Conservation (phyloP, 352 stramenopile species). For the Phytophthora tubulina region DNA sequence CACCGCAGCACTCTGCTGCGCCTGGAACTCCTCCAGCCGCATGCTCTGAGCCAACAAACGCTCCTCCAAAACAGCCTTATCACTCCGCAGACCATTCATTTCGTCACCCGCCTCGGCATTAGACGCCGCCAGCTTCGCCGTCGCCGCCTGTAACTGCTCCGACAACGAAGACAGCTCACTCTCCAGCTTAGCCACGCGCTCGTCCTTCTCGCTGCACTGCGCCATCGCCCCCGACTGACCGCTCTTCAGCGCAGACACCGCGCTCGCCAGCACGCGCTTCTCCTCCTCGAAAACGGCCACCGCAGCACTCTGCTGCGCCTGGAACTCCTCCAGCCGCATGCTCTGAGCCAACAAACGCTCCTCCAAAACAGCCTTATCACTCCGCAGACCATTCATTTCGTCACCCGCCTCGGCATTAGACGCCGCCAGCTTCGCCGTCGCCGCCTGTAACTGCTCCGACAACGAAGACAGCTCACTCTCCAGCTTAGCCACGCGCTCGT, state of each 20-base stretch:
- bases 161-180: conserved; percentile 15
- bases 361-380: conserved; percentile 29
- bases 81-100: conserved; percentile 5
- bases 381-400: conserved; percentile 31
- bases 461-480: conserved; percentile 15
- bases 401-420: conserved; percentile 33
- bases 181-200: conserved; percentile 22
- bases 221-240: conserved; percentile 18
- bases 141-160: conserved; percentile 9
- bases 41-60: conserved; percentile 5
- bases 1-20: conserved; percentile 26
- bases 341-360: conserved; percentile 25
- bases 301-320: conserved; percentile 21
- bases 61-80: conserved; percentile 8
- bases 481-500: conserved; percentile 11
- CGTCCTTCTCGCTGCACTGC: conserved; percentile 23
- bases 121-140: conserved; percentile 7
- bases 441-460: conserved; percentile 7
- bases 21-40: conserved; percentile 18
- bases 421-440: conserved; percentile 26
- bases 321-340: conserved; percentile 19
- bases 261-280: conserved; percentile 36
- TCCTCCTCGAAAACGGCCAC: conserved; percentile 32
- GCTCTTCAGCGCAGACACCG: conserved; percentile 32
- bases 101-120: conserved; percentile 4